Base-by-base conservation (phyloP, 768 basidiomycete species). In the Termitomyces heimii region DNA sequence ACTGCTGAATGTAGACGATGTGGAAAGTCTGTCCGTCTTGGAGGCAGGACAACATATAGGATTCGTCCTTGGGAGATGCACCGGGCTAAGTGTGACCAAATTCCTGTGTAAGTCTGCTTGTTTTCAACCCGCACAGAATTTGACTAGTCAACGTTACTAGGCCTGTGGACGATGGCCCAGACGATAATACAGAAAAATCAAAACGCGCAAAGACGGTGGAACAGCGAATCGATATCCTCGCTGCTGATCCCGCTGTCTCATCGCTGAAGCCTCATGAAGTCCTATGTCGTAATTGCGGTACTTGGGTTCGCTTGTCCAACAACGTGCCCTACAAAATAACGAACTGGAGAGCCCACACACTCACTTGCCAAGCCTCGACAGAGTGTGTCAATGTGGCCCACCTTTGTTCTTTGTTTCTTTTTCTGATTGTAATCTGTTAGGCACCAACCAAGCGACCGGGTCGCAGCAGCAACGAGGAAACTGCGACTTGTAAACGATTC, bases 1-100 rank as follows among this genome's bases (percentile, higher is more conserved):
- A 75, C 77, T 9, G 84, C 78, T n/a, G 75, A 76, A 53, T 89
- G 88, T 63, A 77, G 70, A 20, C 71, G 79, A 34, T 89, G 88
- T 66, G 70, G 78, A 40, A 78, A 80, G 58, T 77, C 76, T 69
- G 76, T 88, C 18, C 74, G 76, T 40, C 75, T 89, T 20, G 82
- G 84, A 51, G 72, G 74, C n/a, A 79, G 70, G 61, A 76, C 76
- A 59, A 76, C 77, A 14, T 89, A 85, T 57, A 72, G 78, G 13
- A 80, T 87, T 57, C 76, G 76, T 39, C 79, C 79, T 50, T 89
- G 87, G 87, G 77, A 83, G 60, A 71, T 69, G 37, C 87, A 89
- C 65, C 74, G 82, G 26, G 72, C 69, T 20, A 73, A 73, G 55
- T 87, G 85, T 60, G 81, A 82, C 65, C 75, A 73, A 59, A 73